Evolutionary conservation across 163 green algal species (phyloP).

Genomic region (Coccomyxa subellipsoidea): DNA sequence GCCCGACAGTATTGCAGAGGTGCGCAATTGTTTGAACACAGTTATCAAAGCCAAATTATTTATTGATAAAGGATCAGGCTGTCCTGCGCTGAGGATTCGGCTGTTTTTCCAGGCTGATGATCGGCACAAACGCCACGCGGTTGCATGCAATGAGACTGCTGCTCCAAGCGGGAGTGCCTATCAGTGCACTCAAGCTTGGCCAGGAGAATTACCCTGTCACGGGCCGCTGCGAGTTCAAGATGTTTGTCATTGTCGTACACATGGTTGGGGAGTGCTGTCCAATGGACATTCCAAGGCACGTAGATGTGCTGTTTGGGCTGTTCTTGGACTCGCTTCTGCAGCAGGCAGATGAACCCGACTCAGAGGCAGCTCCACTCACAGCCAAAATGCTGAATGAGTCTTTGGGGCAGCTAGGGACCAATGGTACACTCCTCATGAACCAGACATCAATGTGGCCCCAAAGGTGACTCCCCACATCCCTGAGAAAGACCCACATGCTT

Average conservation of each 20-base stretch:
- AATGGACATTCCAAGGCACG: background rate
- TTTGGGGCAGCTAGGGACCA: too few species aligned
- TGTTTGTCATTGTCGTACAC: background rate
- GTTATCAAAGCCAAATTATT: too few species aligned
- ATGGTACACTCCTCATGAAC: too few species aligned
- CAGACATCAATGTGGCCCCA: background rate
- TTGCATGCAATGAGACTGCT: background rate
- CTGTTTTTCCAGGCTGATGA: background rate
- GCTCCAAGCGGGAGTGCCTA: background rate
- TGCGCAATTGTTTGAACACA: too few species aligned
- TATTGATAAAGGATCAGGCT: too few species aligned
- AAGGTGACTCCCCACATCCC: background rate
- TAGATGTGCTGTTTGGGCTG: background rate
- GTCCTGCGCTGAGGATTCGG: too few species aligned
- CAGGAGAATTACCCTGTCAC: background rate
- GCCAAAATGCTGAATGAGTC: too few species aligned
- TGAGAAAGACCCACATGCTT: too few species aligned
- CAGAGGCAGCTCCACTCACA: too few species aligned
- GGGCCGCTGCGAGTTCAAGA: background rate
- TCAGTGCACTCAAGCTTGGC: background rate
- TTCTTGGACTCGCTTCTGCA: background rate
- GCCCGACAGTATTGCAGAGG: too few species aligned
- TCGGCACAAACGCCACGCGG: background rate
- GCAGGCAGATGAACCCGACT: too few species aligned
- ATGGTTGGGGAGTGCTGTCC: background rate